Evolutionary conservation across 257 asterid genomes (phyloP), one percentile per base, ranked within the genome.

Genomic region (Petunia secreta): DNA sequence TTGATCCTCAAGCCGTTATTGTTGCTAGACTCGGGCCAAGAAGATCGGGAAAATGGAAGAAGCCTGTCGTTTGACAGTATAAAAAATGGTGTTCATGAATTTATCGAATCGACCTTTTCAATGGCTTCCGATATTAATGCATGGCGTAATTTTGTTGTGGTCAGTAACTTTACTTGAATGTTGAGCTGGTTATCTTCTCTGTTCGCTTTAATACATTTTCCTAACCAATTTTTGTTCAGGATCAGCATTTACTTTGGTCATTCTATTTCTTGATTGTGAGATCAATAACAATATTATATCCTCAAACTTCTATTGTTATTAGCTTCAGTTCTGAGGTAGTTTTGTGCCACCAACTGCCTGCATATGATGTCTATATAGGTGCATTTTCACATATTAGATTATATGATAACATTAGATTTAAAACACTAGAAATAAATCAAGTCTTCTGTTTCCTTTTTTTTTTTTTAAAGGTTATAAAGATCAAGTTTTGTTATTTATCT

Each of bases 111-210:
- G 84, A 82, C 84, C 58, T 78, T 86, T 88, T 85, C 91, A 58
- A 69, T 78, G 84, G 80, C 85, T 60, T 88, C 88, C 64, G 78
- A 77, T 80, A 82, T 96, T 78, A 83, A 91, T 69, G 84, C 90
- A 13, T 96, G 98, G 99, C 98, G 98, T 77, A 96, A 92, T 85
- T 96, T 89, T 84, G 36, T 94, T 79, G 99, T 96, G 98, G 99
- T 96, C 77, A 89, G 97, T 88, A 82, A 82, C 52, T 37, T 40
- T 14, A 38, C 75, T 58, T 41, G 57, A 60, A 67, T 69, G 0
- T 62, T 63, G n/a, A 40, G 40, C 59, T 80, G 8, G 64, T 85
- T 62, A 71, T 25, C 60, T 84, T 73, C 39, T 36, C 14, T 50
- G 36, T 50, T 73, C 63, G 6, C 63, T 38, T 71, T 34, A 46